Evolutionary conservation across 176 grass and related monocot genomes (phyloP), one percentile per base, ranked within the genome.

Genomic region (Stipa capillata): DNA sequence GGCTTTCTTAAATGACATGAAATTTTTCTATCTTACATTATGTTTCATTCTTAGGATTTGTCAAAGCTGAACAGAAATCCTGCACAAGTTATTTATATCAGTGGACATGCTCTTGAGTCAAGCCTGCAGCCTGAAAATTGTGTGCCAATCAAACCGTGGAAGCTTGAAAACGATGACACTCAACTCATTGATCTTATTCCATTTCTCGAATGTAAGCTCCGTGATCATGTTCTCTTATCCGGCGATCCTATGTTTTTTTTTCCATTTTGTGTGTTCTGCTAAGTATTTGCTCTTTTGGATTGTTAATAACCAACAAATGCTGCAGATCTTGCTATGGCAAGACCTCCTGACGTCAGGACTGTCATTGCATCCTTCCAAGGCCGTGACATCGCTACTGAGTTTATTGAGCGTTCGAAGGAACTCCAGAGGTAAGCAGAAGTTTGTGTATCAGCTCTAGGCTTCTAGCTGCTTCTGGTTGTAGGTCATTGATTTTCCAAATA

Each of bases 31-130:
- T 63, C 27, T 70, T n/a, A 69, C 56, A 60, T 41, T 47, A 32
- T 79, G 36, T 52, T 87, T 28, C 52, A 58, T 36, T 82, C 35
- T 48, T 81, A 99, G 96, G 96, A 99, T 82, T 74, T 99, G 65
- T 87, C 92, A 32, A 99, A 93, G 90, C 51, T 99, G 74, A 99
- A 99, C 51, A 95, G 96, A 85, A 91, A 99, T 76, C 92, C 92
- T 40, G 85, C 92, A 11, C 81, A 81, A 54, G 81, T 99, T 83
- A 58, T 99, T 36, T 99, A 99, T 83, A 77, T 99, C 72, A 95
- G 96, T 56, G 96, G 90, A 25, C 92, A 99, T 81, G 92, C 89
- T 87, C 69, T 90, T 25, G 96, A 99, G 17, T 87, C 85, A 60
- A 83, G 84, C 63, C 83, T 99, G 78, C 96, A 95, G 72, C 92